These are phyloP conservation scores for Carex littledalei DNA, from an alignment of 176 grass and related monocot species.

Conservation along the genomic window DNA sequence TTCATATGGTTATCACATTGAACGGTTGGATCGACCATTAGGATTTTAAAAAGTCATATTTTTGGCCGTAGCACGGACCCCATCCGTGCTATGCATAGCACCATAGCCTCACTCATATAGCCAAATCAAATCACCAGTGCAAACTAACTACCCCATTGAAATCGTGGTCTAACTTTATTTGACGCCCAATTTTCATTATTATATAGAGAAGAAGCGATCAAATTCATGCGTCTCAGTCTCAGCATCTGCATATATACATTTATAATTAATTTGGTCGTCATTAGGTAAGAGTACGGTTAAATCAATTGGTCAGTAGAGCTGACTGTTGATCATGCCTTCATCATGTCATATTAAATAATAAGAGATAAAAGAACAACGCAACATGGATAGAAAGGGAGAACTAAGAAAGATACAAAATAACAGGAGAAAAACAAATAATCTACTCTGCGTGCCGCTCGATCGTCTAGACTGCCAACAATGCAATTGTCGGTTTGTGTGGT, in stretches of 20 bases:
- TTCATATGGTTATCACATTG: too few relatives aligned
- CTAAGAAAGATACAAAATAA: too few relatives aligned
- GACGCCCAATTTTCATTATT: too few relatives aligned
- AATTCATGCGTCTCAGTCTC: background rate
- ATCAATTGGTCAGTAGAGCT: background rate
- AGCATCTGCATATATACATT: background rate
- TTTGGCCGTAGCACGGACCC: rapidly evolving
- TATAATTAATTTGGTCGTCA: background rate
- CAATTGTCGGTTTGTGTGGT: too few relatives aligned
- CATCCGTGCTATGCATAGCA: rapidly evolving
- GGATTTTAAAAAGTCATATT: too few relatives aligned
- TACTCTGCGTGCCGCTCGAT: too few relatives aligned
- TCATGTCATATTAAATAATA: background rate
- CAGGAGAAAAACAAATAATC: too few relatives aligned
- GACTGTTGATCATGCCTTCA: background rate
- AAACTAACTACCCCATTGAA: background rate
- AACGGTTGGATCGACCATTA: too few relatives aligned
- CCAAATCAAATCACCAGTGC: background rate
- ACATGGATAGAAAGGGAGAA: too few relatives aligned
- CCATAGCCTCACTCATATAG: too few relatives aligned
- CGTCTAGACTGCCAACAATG: too few relatives aligned
- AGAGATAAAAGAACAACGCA: background rate
- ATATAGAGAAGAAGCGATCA: background rate
- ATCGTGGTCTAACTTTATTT: background rate
- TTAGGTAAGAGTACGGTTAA: background rate